Percentiles rank a stretch among this genome's conserved stretches.
These are phyloP conservation scores for Calophaca sinica DNA, from an alignment of 306 rosid species.

Conservation along the genomic window DNA sequence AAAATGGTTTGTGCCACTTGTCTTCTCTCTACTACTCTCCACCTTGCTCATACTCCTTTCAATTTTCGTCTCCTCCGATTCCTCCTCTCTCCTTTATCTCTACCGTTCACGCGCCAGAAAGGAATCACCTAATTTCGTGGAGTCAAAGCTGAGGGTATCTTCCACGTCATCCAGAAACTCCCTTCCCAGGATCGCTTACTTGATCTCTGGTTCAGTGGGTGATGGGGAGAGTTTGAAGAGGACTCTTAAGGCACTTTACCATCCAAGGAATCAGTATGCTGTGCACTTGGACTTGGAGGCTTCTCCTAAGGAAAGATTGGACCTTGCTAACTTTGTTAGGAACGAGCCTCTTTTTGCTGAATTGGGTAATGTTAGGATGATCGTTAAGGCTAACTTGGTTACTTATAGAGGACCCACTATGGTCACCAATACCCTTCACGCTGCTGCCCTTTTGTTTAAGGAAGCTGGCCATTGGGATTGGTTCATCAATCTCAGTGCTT, in stretches of 20 bases:
- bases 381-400: conserved; percentile 61
- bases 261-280: conserved; percentile 58
- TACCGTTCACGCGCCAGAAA: conserved; percentile 2
- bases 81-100: conserved; percentile 42
- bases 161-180: conserved; percentile 35
- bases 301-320: conserved; percentile 51
- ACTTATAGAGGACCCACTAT: conserved; percentile 64
- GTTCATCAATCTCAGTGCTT: conserved; percentile 63
- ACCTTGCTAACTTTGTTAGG: conserved; percentile 47
- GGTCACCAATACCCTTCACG: conserved; percentile 63
- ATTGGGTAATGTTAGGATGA: conserved; percentile 56
- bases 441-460: conserved; percentile 57
- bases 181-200: conserved; percentile 60
- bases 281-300: conserved; percentile 67
- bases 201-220: conserved; percentile 62
- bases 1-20: conserved; percentile 51
- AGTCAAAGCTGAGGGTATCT: conserved; percentile 55
- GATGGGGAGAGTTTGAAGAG: conserved; percentile 53
- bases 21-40: conserved; percentile 50
- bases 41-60: conserved; percentile 48
- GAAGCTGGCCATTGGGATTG: conserved; percentile 61
- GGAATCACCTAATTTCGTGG: conserved; percentile 45
- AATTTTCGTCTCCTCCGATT: conserved; percentile 50
- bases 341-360: conserved; percentile 53
- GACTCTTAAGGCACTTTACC: conserved; percentile 59